Evolutionary conservation across 23 red algal species (phyloP), one percentile per base, ranked within the genome.

Genomic region (Gracilaria vermiculophylla): DNA sequence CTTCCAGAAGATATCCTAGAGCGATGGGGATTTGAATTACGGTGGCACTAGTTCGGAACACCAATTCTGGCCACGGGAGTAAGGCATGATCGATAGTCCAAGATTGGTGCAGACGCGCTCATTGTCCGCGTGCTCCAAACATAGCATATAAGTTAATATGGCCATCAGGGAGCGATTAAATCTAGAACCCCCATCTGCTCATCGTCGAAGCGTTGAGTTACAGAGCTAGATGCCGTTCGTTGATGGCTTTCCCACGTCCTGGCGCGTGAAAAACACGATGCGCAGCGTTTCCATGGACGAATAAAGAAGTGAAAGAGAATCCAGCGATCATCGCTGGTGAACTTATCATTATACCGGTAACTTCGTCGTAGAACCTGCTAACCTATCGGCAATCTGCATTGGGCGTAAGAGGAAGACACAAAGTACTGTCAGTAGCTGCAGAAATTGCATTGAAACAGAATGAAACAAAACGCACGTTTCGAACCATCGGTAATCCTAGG

Each of bases 401-500:
- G 3, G 0, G 28, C 3, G 47, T 47, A 73, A 47, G 2, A 73
- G 3, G 13, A 47, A 4, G 20, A 37, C 17, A 73, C 1, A 27
- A 29, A 50, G 12, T 53, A 21, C 7, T 51, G 33, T 49, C 17
- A 55, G 43, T 28, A 79, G 3, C 11, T 4, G 24, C 10, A 10
- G 0, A 79, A 50, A 6, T 0, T 19, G 37, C 33, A 52, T 51
- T 35, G 20, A 57, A 79, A 58, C 34, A 28, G 24, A n/a, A n/a
- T n/a, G n/a, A 58, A 57, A 4, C 11, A 53, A 50, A 83, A 77
- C 84, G 84, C 69, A 95, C 86, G n/a, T 70, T 73, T 78, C 70
- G 44, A 54, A 95, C 53, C 25, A 49, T 54, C 6, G 93, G 93
- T 31, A 95, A 45, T 20, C 31, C 66, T 13, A 97, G 61, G 7